Evolutionary conservation across 2,329 filamentous ascomycete species (phyloP), one percentile per base, ranked within the genome.

Genomic region (Penicillium rolfsii): DNA sequence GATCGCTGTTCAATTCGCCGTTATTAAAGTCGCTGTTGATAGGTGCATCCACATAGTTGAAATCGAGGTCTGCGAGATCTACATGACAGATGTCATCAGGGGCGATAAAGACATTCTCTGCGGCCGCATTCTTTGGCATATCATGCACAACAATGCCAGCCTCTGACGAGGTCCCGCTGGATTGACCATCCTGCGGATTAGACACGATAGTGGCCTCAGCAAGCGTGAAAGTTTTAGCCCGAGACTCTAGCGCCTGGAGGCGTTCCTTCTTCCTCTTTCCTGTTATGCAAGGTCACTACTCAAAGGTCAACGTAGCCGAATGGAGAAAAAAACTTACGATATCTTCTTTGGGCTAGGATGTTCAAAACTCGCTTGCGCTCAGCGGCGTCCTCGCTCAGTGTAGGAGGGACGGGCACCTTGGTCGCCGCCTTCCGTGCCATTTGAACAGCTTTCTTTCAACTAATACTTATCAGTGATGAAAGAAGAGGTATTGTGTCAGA

Each of bases 281-380:
- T 68, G 33, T 48, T 19, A 1, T 7, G 24, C 8, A 2, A 14
- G 4, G 11, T 58, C 16, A 63, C 46, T 41, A 24, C 11, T 2
- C 19, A n/a, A 40, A 35, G 22, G 4, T 48, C 5, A 14, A 33
- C 30, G 30, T 33, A 33, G 30, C 30, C 11, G 30, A 11, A 5
- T 4, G 30, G 30, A 11, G 26, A n/a, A 33, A n/a, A n/a, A 26
- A n/a, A 64, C 62, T 22, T 60, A 71, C 74, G 75, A 58, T 85
- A 86, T 74, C 83, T 76, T 49, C 84, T 77, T 62, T 85, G 83
- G 0, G 84, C 83, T 38, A 86, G 70, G 9, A 85, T 81, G 57
- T 85, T 85, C 24, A 85, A 64, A 0, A 84, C 76, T 11, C 83
- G 76, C 69, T 85, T 86, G 24, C 84, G 76, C 70, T 85, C 83